Evolutionary conservation across 2,329 filamentous ascomycete species (phyloP), one percentile per base, ranked within the genome.

Genomic region (Diaporthe velutina): DNA sequence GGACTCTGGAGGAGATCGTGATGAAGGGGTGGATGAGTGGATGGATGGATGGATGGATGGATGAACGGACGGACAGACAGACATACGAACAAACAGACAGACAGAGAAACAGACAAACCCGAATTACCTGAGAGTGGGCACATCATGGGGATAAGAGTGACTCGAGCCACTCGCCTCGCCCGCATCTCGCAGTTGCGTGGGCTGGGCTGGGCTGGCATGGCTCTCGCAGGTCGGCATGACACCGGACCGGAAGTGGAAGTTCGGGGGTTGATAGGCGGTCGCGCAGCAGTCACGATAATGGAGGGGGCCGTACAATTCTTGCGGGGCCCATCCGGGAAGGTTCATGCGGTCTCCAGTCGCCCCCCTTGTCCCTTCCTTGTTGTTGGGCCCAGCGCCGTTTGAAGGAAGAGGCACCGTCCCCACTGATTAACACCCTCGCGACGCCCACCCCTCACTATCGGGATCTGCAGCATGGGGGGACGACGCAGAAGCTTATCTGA

Each of bases 181-280:
- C 48, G n/a, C 48, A 9, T 28, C 28, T 42, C 50, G 30, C 54
- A 67, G 60, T 3, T 5, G 40, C 25, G 35, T 40, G 57, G 38
- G 40, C 25, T 30, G 60, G 60, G 28, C 40, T 45, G 60, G 60
- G 60, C 60, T 64, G 60, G 60, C 10, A 40, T 64, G 28, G 54
- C 54, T 13, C 25, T 25, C 25, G 25, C 48, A 64, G 28, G 48
- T 64, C 60, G 73, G 71, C 61, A 58, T 71, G 55, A 64, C 58
- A 74, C 73, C 68, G 73, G 67, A 74, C 73, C 73, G 73, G 75
- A 70, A 64, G 61, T 66, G 30, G 64, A 45, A 73, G 30, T 68
- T 71, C 61, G 73, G 68, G 71, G n/a, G 60, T 74, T 74, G 73
- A 76, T 73, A 76, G 57, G 74, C 74, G 67, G 57, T 57, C 64